Base-by-base conservation (phyloP, 1,139 yeast genomes). In the Geotrichum reessii region DNA sequence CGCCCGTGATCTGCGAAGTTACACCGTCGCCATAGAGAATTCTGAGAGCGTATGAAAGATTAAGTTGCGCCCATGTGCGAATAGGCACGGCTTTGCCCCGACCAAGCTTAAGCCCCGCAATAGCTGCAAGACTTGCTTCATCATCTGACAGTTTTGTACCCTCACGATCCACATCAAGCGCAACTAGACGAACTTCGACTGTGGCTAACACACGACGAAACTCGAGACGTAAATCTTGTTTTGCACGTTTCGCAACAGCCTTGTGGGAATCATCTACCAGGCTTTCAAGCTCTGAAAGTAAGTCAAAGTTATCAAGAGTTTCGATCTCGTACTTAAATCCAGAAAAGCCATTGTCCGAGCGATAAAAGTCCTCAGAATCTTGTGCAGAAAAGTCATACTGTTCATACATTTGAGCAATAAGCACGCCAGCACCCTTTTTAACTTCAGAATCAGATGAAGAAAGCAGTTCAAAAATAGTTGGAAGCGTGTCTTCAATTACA, bases 21-120 rank as follows among this genome's bases (percentile, higher is more conserved):
- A 86, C 78, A 0, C 89, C 89, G 49, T 82, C 80, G 48, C 87
- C 85, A 67, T 83, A 85, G 17, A 85, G 78, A 87, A 90, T 87
- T 66, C 82, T 82, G 66, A 86, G 76, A 63, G 81, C 83, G 59
- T 84, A 79, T 56, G 86, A 74, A 60, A 91, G 76, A 56, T 83
- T 71, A 65, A 84, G 81, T 60, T 85, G 79, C 63, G 75, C 80
- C 95, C 95, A 87, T 25, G 86, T 78, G 62, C 80, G 81, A 47
- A 86, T 81, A n/a, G 83, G 78, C 55, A 86, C 73, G 3, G 85
- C 75, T 67, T 79, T 82, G 40, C 83, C 75, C 65, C 82, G 81
- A 25, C 83, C 79, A 56, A 85, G 70, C 61, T 80, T 82, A 60
- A 85, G 76, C 58, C 80, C 83, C 2, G 85, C 76, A n/a, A 85